phyloP scores from a whole-genome alignment of 371 early-diverging fungal species.

The Mucor lusitanicus region DNA sequence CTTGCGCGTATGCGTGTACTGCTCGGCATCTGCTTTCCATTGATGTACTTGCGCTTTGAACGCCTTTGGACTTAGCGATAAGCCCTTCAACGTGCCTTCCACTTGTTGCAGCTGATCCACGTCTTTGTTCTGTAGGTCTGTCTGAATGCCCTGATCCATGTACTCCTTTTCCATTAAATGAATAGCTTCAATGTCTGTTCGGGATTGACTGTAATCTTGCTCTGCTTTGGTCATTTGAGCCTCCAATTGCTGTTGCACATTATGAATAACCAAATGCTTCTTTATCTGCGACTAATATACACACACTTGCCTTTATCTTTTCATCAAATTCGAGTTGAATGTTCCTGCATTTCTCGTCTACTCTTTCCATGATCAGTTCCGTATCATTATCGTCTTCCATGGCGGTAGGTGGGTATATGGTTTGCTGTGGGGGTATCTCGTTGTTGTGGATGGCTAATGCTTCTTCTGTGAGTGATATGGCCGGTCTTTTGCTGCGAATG shows the following conservation, averaged over 20 bases:
- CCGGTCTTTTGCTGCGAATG: background rate
- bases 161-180: conserved; percentile 15
- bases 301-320: conserved; percentile 9
- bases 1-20: background rate
- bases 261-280: background rate
- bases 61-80: background rate
- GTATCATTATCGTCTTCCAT: background rate
- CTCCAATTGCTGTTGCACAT: conserved; percentile 6
- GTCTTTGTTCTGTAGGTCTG: conserved; percentile 6
- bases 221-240: conserved; percentile 16
- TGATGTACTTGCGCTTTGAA: conserved; percentile 6
- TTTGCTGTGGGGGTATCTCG: background rate
- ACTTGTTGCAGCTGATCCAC: background rate
- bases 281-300: too few relatives aligned
- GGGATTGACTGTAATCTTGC: conserved; percentile 7
- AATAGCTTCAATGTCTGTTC: conserved; percentile 16
- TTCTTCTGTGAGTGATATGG: conserved; percentile 1
- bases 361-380: background rate
- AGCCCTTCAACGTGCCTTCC: background rate
- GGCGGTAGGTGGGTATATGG: background rate
- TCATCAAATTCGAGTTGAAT: conserved; percentile 13
- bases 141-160: conserved; percentile 14
- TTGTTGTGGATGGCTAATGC: background rate
- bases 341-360: conserved; percentile 9
- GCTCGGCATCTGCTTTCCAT: background rate